phyloP scores from a whole-genome alignment of 345 rosid species.

The Clarkia xantiana region DNA sequence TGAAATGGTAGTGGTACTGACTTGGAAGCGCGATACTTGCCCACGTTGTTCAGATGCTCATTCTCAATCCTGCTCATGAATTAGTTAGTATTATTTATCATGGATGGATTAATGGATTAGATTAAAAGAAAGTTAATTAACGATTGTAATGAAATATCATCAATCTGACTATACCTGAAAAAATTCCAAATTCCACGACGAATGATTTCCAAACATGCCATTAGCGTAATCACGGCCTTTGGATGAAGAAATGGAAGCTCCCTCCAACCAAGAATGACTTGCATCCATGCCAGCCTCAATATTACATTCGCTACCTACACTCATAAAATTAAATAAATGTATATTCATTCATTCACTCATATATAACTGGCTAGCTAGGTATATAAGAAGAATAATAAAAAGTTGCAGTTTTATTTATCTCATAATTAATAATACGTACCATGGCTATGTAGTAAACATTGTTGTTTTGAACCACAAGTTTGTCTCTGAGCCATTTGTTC shows the following conservation, averaged over 20 bases:
- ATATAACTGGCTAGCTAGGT: too few species aligned
- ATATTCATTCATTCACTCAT: not conserved
- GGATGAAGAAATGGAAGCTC: slow-evolving; percentile 39
- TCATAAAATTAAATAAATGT: not conserved
- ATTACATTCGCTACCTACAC: slow-evolving; percentile 47
- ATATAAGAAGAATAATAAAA: too few species aligned
- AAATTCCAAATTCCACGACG: slow-evolving; percentile 40
- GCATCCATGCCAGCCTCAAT: slow-evolving; percentile 80
- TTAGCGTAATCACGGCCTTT: slow-evolving; percentile 35
- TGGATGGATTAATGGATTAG: too few species aligned
- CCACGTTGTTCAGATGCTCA: too few species aligned
- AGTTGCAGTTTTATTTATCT: not conserved
- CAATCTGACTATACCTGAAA: too few species aligned
- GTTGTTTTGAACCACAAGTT: slow-evolving; percentile 37
- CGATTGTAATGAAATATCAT: too few species aligned
- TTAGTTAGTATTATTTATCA: too few species aligned
- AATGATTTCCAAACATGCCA: slow-evolving; percentile 58
- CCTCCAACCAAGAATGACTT: slow-evolving; percentile 41
- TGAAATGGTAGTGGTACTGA: too few species aligned
- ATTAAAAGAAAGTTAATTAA: too few species aligned
- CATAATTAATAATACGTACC: slow-evolving; percentile 17
- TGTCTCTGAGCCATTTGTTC: slow-evolving; percentile 79
- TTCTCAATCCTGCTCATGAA: too few species aligned
- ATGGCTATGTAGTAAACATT: slow-evolving; percentile 53
- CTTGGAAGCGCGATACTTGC: too few species aligned